Evolutionary conservation across 257 asterid species (phyloP).

Genomic region (Rehmannia glutinosa): DNA sequence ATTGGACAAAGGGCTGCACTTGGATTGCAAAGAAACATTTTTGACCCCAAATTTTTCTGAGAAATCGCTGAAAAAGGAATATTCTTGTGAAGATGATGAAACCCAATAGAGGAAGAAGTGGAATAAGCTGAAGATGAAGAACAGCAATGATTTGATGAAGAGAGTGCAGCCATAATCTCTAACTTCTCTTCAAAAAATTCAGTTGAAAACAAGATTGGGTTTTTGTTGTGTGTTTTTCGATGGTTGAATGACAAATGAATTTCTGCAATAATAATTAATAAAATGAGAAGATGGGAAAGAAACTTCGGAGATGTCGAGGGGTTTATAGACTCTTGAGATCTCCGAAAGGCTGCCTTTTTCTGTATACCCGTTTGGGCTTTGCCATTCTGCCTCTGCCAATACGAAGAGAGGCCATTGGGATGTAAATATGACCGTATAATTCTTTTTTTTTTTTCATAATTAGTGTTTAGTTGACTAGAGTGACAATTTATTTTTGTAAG

Average conservation of each 20-base stretch:
- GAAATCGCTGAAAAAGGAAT: slow-evolving; percentile 25
- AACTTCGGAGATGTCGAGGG: slow-evolving; percentile 60
- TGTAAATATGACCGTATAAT: too few relatives aligned
- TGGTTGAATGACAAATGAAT: slow-evolving; percentile 3
- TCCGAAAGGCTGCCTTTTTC: slow-evolving; percentile 65
- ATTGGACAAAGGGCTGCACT: slow-evolving; percentile 31
- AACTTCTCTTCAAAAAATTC: not conserved
- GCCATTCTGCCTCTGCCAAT: not conserved
- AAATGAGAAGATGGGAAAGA: not conserved
- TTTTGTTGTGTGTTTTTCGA: not conserved
- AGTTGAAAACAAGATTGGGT: not conserved
- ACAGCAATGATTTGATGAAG: slow-evolving; percentile 50
- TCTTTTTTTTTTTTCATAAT: too few relatives aligned
- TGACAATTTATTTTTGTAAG: too few relatives aligned
- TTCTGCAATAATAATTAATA: not conserved
- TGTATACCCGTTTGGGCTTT: not conserved
- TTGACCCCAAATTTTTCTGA: slow-evolving; percentile 28
- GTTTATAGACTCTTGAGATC: slow-evolving; percentile 60
- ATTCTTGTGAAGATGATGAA: slow-evolving; percentile 20
- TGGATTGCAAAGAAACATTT: slow-evolving; percentile 44
- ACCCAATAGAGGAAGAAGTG: slow-evolving; percentile 34
- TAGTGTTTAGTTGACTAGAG: too few relatives aligned
- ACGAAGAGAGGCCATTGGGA: not conserved
- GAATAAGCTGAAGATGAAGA: slow-evolving; percentile 50
- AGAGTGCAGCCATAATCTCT: slow-evolving; percentile 47